Percentiles rank a stretch among this genome's conserved stretches.
phyloP scores from a whole-genome alignment of 495 filamentous ascomycete species.

The Annulohypoxylon nitens region DNA sequence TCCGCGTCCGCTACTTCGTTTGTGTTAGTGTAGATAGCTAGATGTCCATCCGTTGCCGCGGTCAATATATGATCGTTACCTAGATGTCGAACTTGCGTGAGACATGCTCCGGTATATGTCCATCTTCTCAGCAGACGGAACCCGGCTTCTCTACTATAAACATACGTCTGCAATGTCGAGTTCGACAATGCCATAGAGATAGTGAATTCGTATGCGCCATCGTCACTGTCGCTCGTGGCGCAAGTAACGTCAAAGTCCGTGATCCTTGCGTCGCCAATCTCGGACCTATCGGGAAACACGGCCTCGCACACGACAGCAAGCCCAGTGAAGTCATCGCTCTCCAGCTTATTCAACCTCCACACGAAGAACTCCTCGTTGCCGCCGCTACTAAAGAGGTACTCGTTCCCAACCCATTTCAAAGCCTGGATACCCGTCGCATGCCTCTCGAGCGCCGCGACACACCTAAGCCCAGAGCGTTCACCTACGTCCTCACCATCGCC shows the following conservation, averaged over 20 bases:
- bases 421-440: slow-evolving; percentile 89
- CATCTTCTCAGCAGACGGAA: slow-evolving; percentile 71
- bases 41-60: slow-evolving; percentile 61
- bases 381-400: slow-evolving; percentile 83
- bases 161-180: slow-evolving; percentile 77
- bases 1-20: neutral
- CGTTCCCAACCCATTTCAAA: slow-evolving; percentile 77
- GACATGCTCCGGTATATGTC: slow-evolving; percentile 81
- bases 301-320: slow-evolving; percentile 72
- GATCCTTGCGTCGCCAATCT: slow-evolving; percentile 79
- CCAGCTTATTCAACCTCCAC: slow-evolving; percentile 75
- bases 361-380: slow-evolving; percentile 90
- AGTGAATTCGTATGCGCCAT: slow-evolving; percentile 55
- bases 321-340: slow-evolving; percentile 62
- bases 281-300: slow-evolving; percentile 68
- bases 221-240: neutral
- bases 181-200: slow-evolving; percentile 82
- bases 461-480: slow-evolving; percentile 54
- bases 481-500: neutral
- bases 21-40: slow-evolving; percentile 55
- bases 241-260: slow-evolving; percentile 72
- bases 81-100: slow-evolving; percentile 76
- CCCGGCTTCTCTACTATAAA: slow-evolving; percentile 61
- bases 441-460: slow-evolving; percentile 72
- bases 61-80: slow-evolving; percentile 63